A percentile compares a stretch with the other conserved stretches of the same genome.
Conservation (phyloP, 768 basidiomycete species). For the Pilatotrama ljubarskyi region DNA sequence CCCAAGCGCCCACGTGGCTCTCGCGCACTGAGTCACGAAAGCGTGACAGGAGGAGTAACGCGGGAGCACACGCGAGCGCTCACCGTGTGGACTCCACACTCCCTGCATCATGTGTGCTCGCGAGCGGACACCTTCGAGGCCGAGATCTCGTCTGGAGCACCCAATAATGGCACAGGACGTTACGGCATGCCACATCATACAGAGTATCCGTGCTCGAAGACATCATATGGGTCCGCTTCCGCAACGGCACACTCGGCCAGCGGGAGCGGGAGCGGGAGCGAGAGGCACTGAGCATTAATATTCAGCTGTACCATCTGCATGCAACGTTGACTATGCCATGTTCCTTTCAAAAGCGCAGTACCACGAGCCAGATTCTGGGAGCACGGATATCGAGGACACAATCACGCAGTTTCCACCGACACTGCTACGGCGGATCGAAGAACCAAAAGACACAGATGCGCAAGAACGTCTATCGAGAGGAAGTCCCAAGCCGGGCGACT, state of each 20-base stretch:
- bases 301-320: too few species aligned
- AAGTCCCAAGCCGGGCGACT: not conserved
- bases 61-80: not conserved
- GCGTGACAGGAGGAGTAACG: not conserved
- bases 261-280: too few species aligned
- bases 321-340: too few species aligned
- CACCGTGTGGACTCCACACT: not conserved
- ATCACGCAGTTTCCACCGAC: too few species aligned
- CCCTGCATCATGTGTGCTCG: conserved; percentile 15
- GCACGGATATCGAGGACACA: too few species aligned
- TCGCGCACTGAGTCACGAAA: not conserved
- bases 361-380: too few species aligned
- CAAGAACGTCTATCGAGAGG: not conserved
- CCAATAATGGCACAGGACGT: not conserved
- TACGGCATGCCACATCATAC: conserved; percentile 8
- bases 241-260: not conserved
- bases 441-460: not conserved
- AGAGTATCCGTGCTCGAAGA: not conserved
- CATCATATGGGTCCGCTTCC: not conserved
- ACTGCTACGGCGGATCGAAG: too few species aligned
- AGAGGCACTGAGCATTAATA: not conserved
- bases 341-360: too few species aligned
- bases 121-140: not conserved
- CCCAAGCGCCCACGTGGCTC: conserved; percentile 15
- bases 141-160: not conserved